Base-by-base conservation (phyloP, 2,329 filamentous ascomycete species). In the Cladophialophora chaetospira region DNA sequence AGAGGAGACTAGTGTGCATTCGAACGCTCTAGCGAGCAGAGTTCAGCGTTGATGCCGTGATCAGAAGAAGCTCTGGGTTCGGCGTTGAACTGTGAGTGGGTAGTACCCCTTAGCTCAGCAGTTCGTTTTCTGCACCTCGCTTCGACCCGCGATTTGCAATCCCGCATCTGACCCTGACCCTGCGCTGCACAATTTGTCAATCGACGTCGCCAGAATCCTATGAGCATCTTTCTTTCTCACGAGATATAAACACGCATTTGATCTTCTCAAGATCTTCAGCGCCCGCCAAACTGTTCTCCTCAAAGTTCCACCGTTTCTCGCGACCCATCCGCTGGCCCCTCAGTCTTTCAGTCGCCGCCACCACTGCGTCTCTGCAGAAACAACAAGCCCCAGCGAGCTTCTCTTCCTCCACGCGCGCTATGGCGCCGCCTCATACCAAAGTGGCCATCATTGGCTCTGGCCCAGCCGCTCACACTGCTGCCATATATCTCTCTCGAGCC, bases 401-500 rank as follows among this genome's bases (percentile, higher is more conserved):
- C 68, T 69, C 55, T 60, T 62, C 69, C 61, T 66, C 71, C 66
- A 74, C 80, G 71, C 91, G 82, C 71, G 96, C 96, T 88, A 94
- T 97, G 77, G 89, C 84, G 43, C 59, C 61, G 52, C 53, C 50
- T 47, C 63, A 64, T 57, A 60, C 62, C 31, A 59, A 44, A 53
- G 50, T 68, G 58, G 67, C 64, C 59, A 61, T 91, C 71, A 88
- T 90, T 77, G 92, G 94, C 79, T 99, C 94, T 62, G 94, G 94
- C 79, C 94, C 94, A 63, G 94, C 92, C 67, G 94, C 92, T 76
- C 94, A 99, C 79, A 99, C 94, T 44, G 94, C 94, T 61, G 94
- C 94, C 73, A 86, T 99, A 72, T 99, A 99, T 77, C 87, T 97
- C 68, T 88, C 92, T 45, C 88, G 94, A 72, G 94, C 94, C 60